Evolutionary conservation across 148 eudicot species (phyloP).

Genomic region (Spergularia bocconei): DNA sequence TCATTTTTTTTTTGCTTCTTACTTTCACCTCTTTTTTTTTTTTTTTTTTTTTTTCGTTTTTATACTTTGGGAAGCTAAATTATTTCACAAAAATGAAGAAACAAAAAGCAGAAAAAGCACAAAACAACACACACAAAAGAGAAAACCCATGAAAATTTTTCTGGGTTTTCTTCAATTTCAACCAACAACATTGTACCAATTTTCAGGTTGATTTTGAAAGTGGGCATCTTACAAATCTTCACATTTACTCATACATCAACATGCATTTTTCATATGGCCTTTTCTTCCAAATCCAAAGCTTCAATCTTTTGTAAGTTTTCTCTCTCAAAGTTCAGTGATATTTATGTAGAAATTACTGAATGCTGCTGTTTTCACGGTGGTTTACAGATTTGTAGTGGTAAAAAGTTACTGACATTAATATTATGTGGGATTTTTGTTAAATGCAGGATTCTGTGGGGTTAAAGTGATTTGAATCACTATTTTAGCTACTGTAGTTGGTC

Average conservation of each 20-base stretch:
- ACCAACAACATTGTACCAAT: neutral
- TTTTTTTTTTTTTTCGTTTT: neutral
- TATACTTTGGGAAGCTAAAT: neutral
- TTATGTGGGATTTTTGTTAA: slow-evolving; percentile 18
- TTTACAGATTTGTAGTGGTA: slow-evolving; percentile 20
- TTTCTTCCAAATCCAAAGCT: slow-evolving; percentile 29
- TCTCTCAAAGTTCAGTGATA: neutral
- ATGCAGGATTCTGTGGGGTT: slow-evolving; percentile 34
- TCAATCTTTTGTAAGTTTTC: slow-evolving; percentile 32
- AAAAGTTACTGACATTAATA: slow-evolving; percentile 14
- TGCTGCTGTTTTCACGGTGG: neutral
- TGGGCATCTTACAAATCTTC: slow-evolving; percentile 11
- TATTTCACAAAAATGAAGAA: slow-evolving; percentile 8
- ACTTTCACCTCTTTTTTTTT: neutral
- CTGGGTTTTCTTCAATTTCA: slow-evolving; percentile 18
- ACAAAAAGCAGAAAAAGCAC: neutral
- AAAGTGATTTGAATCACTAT: slow-evolving; percentile 11
- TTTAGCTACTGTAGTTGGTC: slow-evolving; percentile 11
- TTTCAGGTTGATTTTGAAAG: slow-evolving; percentile 15
- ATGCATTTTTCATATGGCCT: slow-evolving; percentile 16
- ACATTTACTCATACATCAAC: slow-evolving; percentile 25
- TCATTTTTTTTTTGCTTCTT: neutral
- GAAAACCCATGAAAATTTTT: slow-evolving; percentile 18
- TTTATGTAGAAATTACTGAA: neutral
- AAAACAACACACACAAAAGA: slow-evolving; percentile 6